These are phyloP conservation scores for Mucor plumbeus DNA, from an alignment of 371 early-diverging fungal species.

Conservation along the genomic window DNA sequence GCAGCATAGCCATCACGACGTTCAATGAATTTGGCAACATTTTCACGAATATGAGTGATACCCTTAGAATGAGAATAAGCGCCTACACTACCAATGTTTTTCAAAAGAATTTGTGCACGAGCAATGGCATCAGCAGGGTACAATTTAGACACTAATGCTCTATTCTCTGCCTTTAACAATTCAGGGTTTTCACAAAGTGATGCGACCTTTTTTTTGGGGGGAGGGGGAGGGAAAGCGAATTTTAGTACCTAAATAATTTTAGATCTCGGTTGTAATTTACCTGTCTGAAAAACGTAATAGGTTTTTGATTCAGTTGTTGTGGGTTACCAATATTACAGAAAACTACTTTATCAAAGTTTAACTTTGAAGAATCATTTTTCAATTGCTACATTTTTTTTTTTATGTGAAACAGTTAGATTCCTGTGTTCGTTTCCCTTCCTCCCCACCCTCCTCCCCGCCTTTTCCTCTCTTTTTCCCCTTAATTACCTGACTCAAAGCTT, in stretches of 20 bases:
- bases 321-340: conserved; percentile 99
- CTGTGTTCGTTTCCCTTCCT: neutral
- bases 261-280: conserved; percentile 45
- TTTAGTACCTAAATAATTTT: neutral
- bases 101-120: conserved; percentile 73
- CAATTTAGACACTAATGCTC: conserved; percentile 59
- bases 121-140: conserved; percentile 84
- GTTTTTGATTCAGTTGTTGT: conserved; percentile 92
- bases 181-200: conserved; percentile 89
- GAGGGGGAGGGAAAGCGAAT: too few relatives aligned
- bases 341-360: conserved; percentile 72
- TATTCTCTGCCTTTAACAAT: conserved; percentile 66
- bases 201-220: conserved; percentile 62
- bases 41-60: conserved; percentile 77
- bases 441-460: too few relatives aligned
- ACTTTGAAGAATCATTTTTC: conserved; percentile 39
- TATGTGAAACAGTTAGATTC: neutral
- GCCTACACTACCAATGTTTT: conserved; percentile 77
- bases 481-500: conserved; percentile 76
- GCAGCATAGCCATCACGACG: conserved; percentile 89
- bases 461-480: neutral
- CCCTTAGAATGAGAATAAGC: conserved; percentile 97
- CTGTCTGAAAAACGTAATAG: conserved; percentile 97
- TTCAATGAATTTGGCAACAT: conserved; percentile 87
- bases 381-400: conserved; percentile 22